A percentile compares a stretch with the other conserved stretches of the same genome.
These are phyloP conservation scores for Penicillium paradoxum DNA, from an alignment of 495 filamentous ascomycete species.

Conservation along the genomic window DNA sequence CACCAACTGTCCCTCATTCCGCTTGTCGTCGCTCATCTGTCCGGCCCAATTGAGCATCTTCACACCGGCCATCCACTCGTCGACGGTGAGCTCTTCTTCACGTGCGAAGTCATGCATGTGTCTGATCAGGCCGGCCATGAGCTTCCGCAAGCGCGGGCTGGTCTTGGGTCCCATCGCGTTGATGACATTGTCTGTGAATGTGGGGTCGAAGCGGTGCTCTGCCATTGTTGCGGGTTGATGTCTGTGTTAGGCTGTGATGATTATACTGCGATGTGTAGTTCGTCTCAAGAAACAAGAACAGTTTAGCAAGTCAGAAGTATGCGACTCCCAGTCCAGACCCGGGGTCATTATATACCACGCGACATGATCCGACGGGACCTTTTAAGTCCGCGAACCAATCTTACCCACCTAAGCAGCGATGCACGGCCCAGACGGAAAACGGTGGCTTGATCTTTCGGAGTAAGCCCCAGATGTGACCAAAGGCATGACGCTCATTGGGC, in stretches of 20 bases:
- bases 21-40: slow-evolving; percentile 61
- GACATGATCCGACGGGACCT: slow-evolving; percentile 13
- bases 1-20: slow-evolving; percentile 69
- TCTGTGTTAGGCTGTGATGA: neutral
- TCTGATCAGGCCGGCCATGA: slow-evolving; percentile 39
- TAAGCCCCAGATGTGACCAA: slow-evolving; percentile 16
- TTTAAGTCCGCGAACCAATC: neutral
- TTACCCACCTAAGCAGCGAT: neutral
- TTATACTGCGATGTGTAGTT: no score
- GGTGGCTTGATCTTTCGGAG: neutral
- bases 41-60: slow-evolving; percentile 67
- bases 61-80: slow-evolving; percentile 45
- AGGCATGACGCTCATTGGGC: slow-evolving; percentile 18
- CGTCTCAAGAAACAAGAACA: neutral
- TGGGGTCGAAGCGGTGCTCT: slow-evolving; percentile 46
- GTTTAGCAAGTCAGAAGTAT: neutral
- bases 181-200: slow-evolving; percentile 66
- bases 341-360: slow-evolving; percentile 6
- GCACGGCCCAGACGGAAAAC: neutral
- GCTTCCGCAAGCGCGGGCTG: slow-evolving; percentile 46
- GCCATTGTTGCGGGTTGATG: slow-evolving; percentile 24
- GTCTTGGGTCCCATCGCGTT: slow-evolving; percentile 65
- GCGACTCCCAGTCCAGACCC: neutral
- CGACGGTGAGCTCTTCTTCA: slow-evolving; percentile 45
- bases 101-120: slow-evolving; percentile 47